Evolutionary conservation across 768 basidiomycete species (phyloP), one percentile per base, ranked within the genome.

Genomic region (Hypsizygus marmoreus): DNA sequence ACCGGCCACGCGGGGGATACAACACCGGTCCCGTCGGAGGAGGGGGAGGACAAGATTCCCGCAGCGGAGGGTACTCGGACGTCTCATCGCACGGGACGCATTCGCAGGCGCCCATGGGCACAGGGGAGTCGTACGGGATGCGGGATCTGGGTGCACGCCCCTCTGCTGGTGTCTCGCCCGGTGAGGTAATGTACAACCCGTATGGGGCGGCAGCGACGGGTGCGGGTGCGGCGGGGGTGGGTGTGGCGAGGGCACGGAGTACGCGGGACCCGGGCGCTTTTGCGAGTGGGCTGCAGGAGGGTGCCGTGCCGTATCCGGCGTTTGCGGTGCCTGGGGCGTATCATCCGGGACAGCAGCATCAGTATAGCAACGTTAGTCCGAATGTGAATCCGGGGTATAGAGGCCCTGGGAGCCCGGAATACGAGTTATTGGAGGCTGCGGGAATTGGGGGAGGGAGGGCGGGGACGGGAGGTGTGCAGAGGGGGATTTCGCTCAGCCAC

Each of bases 101-200:
- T 51, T 66, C 59, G 3, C 75, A 83, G 51, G 68, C 74, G 0
- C 66, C 79, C 0, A 67, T 80, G 62, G 55, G 59, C 35, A 64
- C 50, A 9, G 51, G 51, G 9, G 81, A 79, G 31, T 56, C 65
- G 13, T 84, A 80, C 56, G 68, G 70, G 19, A 78, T 83, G 79
- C 70, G 67, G 14, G 48, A 59, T 11, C 41, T 54, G 4, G 44
- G 55, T 14, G 29, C 49, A 9, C 31, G 36, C 4, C 59, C 60
- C 2, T 49, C 50, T 4, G 50, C 45, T 57, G 3, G 64, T 63
- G 7, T 68, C 67, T 33, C 55, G 63, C 60, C 63, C 0, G 67
- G 70, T 0, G 72, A 73, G 16, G 50, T 71, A 3, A 68, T 60
- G 32, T 63, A 66, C 45, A 52, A 39, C 22, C 47, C 53, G 4